Evolutionary conservation across 441 rosid genomes (phyloP), one percentile per base, ranked within the genome.

Genomic region (Euphorbia celastroides): DNA sequence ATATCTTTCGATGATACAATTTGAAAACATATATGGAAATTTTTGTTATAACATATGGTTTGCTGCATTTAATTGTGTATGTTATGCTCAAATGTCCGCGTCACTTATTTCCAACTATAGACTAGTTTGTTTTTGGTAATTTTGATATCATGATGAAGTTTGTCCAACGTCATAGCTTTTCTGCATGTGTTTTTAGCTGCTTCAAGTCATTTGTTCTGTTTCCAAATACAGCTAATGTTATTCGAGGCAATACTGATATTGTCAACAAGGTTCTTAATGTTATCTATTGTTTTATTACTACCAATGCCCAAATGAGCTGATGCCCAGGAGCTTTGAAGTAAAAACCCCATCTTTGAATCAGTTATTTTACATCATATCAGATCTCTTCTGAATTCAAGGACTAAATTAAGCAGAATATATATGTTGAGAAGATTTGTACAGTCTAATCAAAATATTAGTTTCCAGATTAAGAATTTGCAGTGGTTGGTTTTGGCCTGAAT

Each of bases 291-390:
- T 17, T 48, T 20, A 16, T 12, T 48, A 8, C 51, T 32, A 46
- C 31, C 23, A 42, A 28, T 57, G 31, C 57, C 32, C 5, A 67
- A 57, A 46, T 67, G 46, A 32, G 57, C 20, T 6, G 48, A 7
- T 16, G 27, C 52, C 28, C 38, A 0, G 26, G 26, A n/a, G n/a
- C 13, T 13, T 12, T 55, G 14, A 6, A 1, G 38, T 23, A 11
- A 60, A 36, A 36, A 25, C 46, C 23, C n/a, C 12, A 50, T 22
- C 23, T 38, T 34, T 26, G 51, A 36, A 65, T 2, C 17, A 26
- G 38, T 26, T 34, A 5, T 28, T 57, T 68, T 68, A 48, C 23
- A 30, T 42, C n/a, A n/a, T n/a, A n/a, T n/a, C n/a, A n/a, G n/a
- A n/a, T 64, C 19, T 64, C 50, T 28, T 8, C 4, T 13, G 13